Conservation (phyloP, 2,329 filamentous ascomycete species). For the Aspergillus proliferans region DNA sequence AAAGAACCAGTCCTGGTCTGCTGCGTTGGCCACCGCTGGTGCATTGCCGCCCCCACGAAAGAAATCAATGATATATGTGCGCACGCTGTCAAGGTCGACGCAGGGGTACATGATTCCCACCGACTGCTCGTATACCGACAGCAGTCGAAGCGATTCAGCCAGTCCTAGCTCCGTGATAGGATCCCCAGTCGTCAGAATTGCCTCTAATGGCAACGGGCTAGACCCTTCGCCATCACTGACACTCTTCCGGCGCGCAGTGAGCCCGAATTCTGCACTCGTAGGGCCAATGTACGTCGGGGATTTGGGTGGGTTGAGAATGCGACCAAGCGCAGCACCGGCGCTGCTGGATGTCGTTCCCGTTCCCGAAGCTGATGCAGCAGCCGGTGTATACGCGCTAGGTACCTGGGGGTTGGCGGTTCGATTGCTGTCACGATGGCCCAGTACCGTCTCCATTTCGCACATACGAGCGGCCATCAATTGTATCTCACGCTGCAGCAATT, state of each 20-base stretch:
- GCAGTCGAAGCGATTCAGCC: conserved; percentile 70
- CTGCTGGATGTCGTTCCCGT: background rate
- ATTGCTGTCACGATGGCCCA: conserved; percentile 6
- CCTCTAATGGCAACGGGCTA: conserved; percentile 17
- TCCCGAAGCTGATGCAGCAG: background rate
- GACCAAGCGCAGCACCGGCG: conserved; percentile 13
- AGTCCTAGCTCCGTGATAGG: conserved; percentile 68
- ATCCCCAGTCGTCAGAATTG: conserved; percentile 48
- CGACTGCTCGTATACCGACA: conserved; percentile 75
- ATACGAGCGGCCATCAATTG: conserved; percentile 23
- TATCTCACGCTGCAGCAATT: conserved; percentile 24
- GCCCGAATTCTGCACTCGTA: conserved; percentile 32
- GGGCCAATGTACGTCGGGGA: conserved; percentile 30
- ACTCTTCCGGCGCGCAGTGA: conserved; percentile 14
- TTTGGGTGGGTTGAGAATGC: conserved; percentile 26
- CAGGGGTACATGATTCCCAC: conserved; percentile 87
- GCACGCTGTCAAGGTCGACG: conserved; percentile 63
- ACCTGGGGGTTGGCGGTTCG: conserved; percentile 2
- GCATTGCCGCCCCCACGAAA: conserved; percentile 9
- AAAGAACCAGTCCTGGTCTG: conserved; percentile 31
- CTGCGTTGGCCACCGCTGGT: background rate
- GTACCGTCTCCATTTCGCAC: conserved; percentile 19
- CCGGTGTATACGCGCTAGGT: background rate
- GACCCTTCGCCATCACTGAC: conserved; percentile 15
- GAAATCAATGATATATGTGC: conserved; percentile 37